phyloP scores from a whole-genome alignment of 2,329 filamentous ascomycete species.

The Cladosporium oxysporum region DNA sequence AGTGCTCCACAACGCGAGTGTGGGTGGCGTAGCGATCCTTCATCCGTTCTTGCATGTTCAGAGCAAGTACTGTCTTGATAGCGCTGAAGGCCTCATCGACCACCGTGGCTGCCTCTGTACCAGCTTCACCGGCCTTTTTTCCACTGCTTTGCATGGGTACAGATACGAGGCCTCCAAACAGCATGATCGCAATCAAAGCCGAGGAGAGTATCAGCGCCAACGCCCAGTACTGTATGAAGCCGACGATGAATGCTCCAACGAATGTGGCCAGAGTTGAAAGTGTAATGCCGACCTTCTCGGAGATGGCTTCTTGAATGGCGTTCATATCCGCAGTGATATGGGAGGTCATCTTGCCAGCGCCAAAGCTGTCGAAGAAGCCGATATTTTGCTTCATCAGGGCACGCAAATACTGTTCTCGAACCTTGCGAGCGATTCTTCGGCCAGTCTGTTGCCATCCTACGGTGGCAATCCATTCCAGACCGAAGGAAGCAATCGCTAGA shows the following conservation, averaged over 20 bases:
- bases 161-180: constrained; percentile 73
- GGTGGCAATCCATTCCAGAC: constrained; percentile 43
- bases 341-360: constrained; percentile 52
- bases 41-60: constrained; percentile 84
- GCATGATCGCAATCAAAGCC: constrained; percentile 71
- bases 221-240: constrained; percentile 66
- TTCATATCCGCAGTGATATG: constrained; percentile 49
- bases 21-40: constrained; percentile 78
- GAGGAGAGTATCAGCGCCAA: constrained; percentile 81
- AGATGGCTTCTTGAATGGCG: constrained; percentile 46
- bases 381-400: constrained; percentile 54
- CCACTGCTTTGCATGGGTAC: constrained; percentile 75
- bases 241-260: constrained; percentile 46
- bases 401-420: constrained; percentile 49
- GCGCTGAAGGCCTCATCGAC: constrained; percentile 91
- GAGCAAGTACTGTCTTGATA: constrained; percentile 83
- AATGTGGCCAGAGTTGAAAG: constrained; percentile 50
- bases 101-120: constrained; percentile 77
- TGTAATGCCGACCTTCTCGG: constrained; percentile 52
- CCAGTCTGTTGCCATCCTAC: constrained; percentile 52
- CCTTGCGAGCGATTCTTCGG: constrained; percentile 50
- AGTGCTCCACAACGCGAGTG: constrained; percentile 68
- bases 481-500: constrained; percentile 51
- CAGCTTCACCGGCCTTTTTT: constrained; percentile 72
- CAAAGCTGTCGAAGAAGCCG: constrained; percentile 56